Evolutionary conservation across 768 basidiomycete species (phyloP).

Genomic region (Xerocomellus amylosporus): DNA sequence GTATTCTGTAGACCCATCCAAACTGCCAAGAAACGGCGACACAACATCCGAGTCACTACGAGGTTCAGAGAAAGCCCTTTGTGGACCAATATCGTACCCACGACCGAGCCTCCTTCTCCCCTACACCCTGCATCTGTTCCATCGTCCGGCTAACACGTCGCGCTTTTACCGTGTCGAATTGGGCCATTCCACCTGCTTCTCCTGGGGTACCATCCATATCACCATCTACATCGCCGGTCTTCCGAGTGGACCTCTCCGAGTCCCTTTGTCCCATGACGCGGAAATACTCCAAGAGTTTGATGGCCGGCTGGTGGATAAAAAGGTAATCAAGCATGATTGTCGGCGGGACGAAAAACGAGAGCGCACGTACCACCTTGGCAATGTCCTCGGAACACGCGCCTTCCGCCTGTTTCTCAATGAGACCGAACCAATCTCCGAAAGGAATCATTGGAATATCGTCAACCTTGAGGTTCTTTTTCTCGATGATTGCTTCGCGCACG

Average conservation of each 20-base stretch:
- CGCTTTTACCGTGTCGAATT: neutral
- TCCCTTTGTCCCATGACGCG: slow-evolving; percentile 11
- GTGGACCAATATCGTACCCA: slow-evolving; percentile 7
- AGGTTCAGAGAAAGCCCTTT: neutral
- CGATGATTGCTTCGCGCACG: slow-evolving; percentile 18
- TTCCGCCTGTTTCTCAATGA: slow-evolving; percentile 26
- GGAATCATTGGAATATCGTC: slow-evolving; percentile 23
- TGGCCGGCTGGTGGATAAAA: slow-evolving; percentile 26
- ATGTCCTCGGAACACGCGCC: slow-evolving; percentile 5
- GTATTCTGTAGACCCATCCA: neutral
- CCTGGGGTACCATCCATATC: neutral
- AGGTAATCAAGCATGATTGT: neutral
- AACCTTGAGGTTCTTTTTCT: slow-evolving; percentile 5
- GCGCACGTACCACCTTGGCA: neutral
- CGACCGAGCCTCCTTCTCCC: neutral
- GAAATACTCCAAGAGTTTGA: slow-evolving; percentile 32
- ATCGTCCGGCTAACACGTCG: neutral
- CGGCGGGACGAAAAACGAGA: neutral
- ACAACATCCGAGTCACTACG: too few relatives aligned
- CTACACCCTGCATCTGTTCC: neutral
- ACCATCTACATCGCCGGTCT: neutral
- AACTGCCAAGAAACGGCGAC: neutral
- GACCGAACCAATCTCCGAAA: slow-evolving; percentile 31
- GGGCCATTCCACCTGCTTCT: neutral
- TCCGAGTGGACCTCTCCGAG: neutral